Base-by-base conservation (phyloP, 345 rosid species). In the Lumnitzera racemosa region DNA sequence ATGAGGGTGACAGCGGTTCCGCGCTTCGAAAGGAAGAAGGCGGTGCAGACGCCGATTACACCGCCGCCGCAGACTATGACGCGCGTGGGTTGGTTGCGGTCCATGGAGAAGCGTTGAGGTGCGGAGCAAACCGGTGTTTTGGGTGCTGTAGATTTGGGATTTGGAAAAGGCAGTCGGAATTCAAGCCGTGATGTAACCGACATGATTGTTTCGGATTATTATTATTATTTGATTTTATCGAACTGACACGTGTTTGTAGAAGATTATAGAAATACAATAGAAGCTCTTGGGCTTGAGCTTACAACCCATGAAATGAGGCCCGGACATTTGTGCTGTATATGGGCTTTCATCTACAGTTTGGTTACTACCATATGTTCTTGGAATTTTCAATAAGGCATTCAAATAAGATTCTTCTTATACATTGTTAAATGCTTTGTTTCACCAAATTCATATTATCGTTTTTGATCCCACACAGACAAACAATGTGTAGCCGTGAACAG, bases 41-140 rank as follows among this genome's bases (percentile, higher is more conserved):
- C 90, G 20, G 90, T 78, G 80, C 90, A 91, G 7, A 91, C 95
- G 6, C 98, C 96, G 70, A 89, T 89, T 14, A 89, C 72, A 3
- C 98, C 96, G 15, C 90, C 95, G 17, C 95, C 96, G 69, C 89
- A 83, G 11, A 91, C 88, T 3, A 76, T 78, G 23, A 80, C 82
- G 5, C 81, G 87, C 57, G 61, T 53, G 4, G 56, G 61, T 13
- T 43, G 63, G 12, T 51, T 55, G 2, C 51, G 62, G 2, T 77
- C 82, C 84, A 61, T 56, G 70, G 54, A 12, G 47, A 63, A 62
- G 59, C 73, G 60, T 65, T 53, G 59, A 68, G 61, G 17, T 57
- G 49, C 8, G 57, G 15, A 6, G 41, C 20, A 31, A 41, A 46
- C 53, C 56, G 20, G 61, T 61, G 15, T 24, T 53, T 1, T 14